phyloP scores from a whole-genome alignment of 2,329 filamentous ascomycete species.

The Bipolaris oryzae region DNA sequence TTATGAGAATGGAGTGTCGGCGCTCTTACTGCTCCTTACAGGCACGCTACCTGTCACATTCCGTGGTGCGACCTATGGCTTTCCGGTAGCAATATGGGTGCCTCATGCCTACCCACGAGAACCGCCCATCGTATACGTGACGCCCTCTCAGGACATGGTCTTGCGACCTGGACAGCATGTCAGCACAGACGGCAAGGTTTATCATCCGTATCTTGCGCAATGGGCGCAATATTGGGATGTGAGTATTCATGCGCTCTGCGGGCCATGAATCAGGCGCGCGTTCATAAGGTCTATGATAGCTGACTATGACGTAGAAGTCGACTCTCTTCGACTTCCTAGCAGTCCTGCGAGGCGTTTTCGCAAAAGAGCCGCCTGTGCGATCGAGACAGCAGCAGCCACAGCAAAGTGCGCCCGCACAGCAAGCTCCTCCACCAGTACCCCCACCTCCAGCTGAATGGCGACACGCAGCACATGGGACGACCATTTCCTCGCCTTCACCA shows the following conservation, averaged over 20 bases:
- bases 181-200: conserved; percentile 88
- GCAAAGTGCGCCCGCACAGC: conserved; percentile 40
- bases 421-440: conserved; percentile 59
- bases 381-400: conserved; percentile 62
- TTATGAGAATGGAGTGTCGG: conserved; percentile 84
- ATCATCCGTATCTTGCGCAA: conserved; percentile 91
- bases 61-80: conserved; percentile 85
- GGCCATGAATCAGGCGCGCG: background rate
- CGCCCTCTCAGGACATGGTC: conserved; percentile 84
- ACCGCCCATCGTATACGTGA: conserved; percentile 85
- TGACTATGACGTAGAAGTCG: conserved; percentile 67
- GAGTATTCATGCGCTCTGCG: conserved; percentile 50
- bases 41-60: conserved; percentile 93
- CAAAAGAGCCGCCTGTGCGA: conserved; percentile 91
- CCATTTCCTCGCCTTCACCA: conserved; percentile 46
- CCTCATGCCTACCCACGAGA: conserved; percentile 88
- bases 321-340: conserved; percentile 81
- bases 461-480: conserved; percentile 39
- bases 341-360: conserved; percentile 84
- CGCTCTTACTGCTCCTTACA: conserved; percentile 81
- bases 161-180: conserved; percentile 94
- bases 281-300: background rate
- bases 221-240: conserved; percentile 93
- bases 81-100: conserved; percentile 91
- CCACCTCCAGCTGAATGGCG: conserved; percentile 68